These are phyloP conservation scores for Musa troglodytarum DNA, from an alignment of 176 grass and related monocot genomes.

Conservation along the genomic window DNA sequence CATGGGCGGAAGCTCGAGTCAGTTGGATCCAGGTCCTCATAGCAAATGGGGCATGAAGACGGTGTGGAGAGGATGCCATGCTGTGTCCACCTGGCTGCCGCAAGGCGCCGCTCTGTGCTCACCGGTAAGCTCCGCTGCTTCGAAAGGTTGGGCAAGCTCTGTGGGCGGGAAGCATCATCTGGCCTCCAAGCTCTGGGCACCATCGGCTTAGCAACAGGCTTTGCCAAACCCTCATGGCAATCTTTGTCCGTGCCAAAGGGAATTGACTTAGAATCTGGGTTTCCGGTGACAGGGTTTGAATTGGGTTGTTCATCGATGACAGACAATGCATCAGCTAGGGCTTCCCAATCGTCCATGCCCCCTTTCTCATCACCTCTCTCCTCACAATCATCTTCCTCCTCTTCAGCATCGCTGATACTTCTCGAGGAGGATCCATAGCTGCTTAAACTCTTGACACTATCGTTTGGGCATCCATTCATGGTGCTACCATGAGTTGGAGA, in stretches of 20 bases:
- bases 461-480: constrained; percentile 27
- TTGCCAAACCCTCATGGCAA: constrained; percentile 5
- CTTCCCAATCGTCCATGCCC: constrained; percentile 90
- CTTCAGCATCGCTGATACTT: constrained; percentile 71
- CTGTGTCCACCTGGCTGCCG: constrained; percentile 24
- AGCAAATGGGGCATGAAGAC: constrained; percentile 82
- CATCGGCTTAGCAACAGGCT: constrained; percentile 27
- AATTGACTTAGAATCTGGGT: constrained; percentile 2
- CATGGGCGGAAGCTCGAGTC: constrained; percentile 89
- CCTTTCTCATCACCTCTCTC: constrained; percentile 51
- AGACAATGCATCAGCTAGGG: constrained; percentile 64
- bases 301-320: constrained; percentile 24
- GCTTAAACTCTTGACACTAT: constrained; percentile 50
- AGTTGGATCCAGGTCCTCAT: constrained; percentile 67
- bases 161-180: constrained; percentile 73
- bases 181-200: constrained; percentile 67
- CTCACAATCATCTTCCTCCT: constrained; percentile 34
- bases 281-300: neutral
- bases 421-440: constrained; percentile 66
- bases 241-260: neutral
- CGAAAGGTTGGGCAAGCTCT: constrained; percentile 69
- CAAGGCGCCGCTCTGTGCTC: constrained; percentile 29
- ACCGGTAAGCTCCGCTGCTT: constrained; percentile 66
- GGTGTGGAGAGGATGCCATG: constrained; percentile 43
- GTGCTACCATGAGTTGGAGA: constrained; percentile 11